Percentiles rank a stretch among this genome's conserved stretches.
Evolutionary conservation across 345 rosid genomes (phyloP).

Genomic region (Cardamine chenopodiifolia): DNA sequence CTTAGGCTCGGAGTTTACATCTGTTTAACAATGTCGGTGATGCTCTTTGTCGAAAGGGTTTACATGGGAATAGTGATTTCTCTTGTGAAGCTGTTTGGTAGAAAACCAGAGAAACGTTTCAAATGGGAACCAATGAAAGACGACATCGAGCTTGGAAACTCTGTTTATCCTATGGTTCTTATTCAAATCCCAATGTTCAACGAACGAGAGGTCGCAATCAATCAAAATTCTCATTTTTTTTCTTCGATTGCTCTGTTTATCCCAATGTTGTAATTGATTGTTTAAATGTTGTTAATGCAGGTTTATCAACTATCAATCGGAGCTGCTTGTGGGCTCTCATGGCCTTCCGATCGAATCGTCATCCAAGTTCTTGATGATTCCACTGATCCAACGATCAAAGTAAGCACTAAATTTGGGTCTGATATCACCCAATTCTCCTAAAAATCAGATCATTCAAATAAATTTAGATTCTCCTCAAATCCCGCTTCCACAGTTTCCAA

Average conservation of each 20-base stretch:
- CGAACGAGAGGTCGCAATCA: slow-evolving; percentile 75
- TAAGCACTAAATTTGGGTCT: slow-evolving; percentile 29
- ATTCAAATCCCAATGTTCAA: slow-evolving; percentile 98
- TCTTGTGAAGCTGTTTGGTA: slow-evolving; percentile 70
- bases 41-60: slow-evolving; percentile 85
- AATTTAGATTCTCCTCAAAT: neutral
- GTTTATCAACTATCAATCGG: slow-evolving; percentile 88
- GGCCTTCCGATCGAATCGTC: slow-evolving; percentile 92
- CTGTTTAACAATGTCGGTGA: slow-evolving; percentile 85
- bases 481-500: neutral
- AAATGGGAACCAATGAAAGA: slow-evolving; percentile 86
- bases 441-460: neutral
- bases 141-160: slow-evolving; percentile 81
- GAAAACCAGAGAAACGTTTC: slow-evolving; percentile 79
- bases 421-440: neutral
- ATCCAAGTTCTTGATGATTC: slow-evolving; percentile 96
- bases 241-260: neutral
- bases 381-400: slow-evolving; percentile 86
- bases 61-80: slow-evolving; percentile 80
- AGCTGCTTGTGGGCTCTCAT: slow-evolving; percentile 95
- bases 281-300: slow-evolving; percentile 35
- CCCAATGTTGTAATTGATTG: neutral
- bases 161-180: slow-evolving; percentile 82
- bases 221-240: neutral
- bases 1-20: slow-evolving; percentile 59